Evolutionary conservation across 768 basidiomycete genomes (phyloP), one percentile per base, ranked within the genome.

Genomic region (Podaxis mareebaensis): DNA sequence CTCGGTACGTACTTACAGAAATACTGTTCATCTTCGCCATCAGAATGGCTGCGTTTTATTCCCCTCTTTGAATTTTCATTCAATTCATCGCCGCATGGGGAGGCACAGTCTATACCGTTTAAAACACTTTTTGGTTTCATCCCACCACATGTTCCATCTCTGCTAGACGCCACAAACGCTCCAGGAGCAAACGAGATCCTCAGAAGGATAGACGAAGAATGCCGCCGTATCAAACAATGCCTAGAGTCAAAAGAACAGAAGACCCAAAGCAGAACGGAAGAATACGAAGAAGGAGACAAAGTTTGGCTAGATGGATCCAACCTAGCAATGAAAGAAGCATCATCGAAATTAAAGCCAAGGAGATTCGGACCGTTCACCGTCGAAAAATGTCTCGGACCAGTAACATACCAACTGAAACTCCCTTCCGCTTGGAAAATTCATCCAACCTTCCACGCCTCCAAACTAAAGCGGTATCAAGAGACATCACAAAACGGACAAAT

Each of bases 321-420:
- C 38, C 3, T 33, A 33, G 8, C n/a, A 7, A n/a, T 15, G 1
- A 24, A 6, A 17, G 5, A 26, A 22, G 12, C 10, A n/a, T 38
- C 13, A 1, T 58, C 59, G 20, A 65, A 65, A 42, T 56, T 66
- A 0, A 48, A 40, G 2, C 61, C 66, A 1, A 60, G 64, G 60
- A n/a, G 58, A 39, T 55, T 66, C 53, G 68, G 69, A 46, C 71
- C 66, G 0, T 71, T 70, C 20, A n/a, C 51, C 7, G 69, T 72
- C 3, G 52, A 3, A 3, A 57, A 68, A 30, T 63, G 68, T 0
- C 28, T 69, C 4, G 60, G 62, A 46, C 69, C 68, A 0, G 13
- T 69, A 2, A 69, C 67, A 0, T 71, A 71, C 13, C 38, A 26
- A 36, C 55, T 71, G 0, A 44, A 61, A 63, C 55, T 71, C 0